Conservation (phyloP, 2,329 filamentous ascomycete genomes). For the Hirsutella rhossiliensis region DNA sequence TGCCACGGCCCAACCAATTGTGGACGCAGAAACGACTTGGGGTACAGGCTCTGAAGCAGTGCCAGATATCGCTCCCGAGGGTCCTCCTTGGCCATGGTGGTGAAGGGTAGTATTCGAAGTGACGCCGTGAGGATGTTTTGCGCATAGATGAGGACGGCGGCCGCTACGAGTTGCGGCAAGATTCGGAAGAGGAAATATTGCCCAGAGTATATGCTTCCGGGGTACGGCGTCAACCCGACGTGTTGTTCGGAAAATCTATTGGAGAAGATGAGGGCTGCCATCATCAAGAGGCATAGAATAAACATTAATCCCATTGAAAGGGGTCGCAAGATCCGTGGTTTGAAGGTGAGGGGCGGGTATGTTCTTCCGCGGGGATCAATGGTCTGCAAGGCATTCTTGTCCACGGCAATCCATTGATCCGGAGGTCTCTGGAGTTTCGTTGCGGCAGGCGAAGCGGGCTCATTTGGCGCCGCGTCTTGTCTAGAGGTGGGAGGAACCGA, state of each 20-base stretch:
- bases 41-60: slow-evolving; percentile 57
- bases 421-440: slow-evolving; percentile 1
- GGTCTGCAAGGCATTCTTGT: slow-evolving; percentile 19
- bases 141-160: slow-evolving; percentile 61
- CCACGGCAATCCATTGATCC: slow-evolving; percentile 19
- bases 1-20: slow-evolving; percentile 49
- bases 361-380: slow-evolving; percentile 24
- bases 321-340: slow-evolving; percentile 59
- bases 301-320: slow-evolving; percentile 49
- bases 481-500: neutral
- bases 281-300: slow-evolving; percentile 54
- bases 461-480: neutral
- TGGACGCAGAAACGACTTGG: slow-evolving; percentile 54
- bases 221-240: slow-evolving; percentile 56
- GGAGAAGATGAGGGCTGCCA: slow-evolving; percentile 58
- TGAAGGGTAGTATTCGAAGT: slow-evolving; percentile 68
- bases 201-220: slow-evolving; percentile 51
- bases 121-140: slow-evolving; percentile 63
- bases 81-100: slow-evolving; percentile 57
- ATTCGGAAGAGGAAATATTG: slow-evolving; percentile 82
- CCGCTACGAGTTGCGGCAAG: slow-evolving; percentile 66
- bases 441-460: neutral
- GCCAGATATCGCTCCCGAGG: slow-evolving; percentile 48
- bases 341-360: slow-evolving; percentile 49
- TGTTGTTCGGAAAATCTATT: slow-evolving; percentile 54